Evolutionary conservation across 176 grass and related monocot species (phyloP).

Genomic region (Alloteropsis semialata): DNA sequence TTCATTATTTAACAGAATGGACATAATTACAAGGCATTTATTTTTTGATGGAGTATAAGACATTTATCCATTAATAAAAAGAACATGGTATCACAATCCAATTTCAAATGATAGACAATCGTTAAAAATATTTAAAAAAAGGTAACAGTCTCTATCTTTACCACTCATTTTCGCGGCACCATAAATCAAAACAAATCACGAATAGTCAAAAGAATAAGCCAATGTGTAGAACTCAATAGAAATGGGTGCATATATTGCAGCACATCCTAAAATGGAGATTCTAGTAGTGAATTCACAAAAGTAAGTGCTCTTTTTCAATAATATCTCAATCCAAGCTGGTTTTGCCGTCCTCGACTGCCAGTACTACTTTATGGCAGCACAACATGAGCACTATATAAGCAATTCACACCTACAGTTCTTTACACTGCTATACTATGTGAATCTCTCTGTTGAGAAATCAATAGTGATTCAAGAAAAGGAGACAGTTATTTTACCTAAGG

Average conservation of each 20-base stretch:
- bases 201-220: conserved; percentile 17
- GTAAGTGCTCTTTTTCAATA: neutral
- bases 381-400: conserved; percentile 11
- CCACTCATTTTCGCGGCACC: neutral
- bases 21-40: neutral
- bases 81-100: neutral
- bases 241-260: neutral
- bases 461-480: conserved; percentile 16
- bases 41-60: neutral
- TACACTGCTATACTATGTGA: too few species aligned
- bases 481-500: conserved; percentile 10
- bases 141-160: neutral
- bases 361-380: conserved; percentile 17
- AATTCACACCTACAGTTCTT: conserved; percentile 32
- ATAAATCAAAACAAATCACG: neutral
- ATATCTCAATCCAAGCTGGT: neutral
- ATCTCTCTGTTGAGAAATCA: conserved; percentile 23
- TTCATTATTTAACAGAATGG: neutral
- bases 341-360: neutral
- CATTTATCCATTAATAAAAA: neutral
- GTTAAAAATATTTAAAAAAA: neutral
- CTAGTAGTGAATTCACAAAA: conserved; percentile 2
- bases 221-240: neutral
- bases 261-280: neutral
- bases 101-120: neutral